These are phyloP conservation scores for Camellia lanceoleosa DNA, from an alignment of 148 eudicot species.

Conservation along the genomic window DNA sequence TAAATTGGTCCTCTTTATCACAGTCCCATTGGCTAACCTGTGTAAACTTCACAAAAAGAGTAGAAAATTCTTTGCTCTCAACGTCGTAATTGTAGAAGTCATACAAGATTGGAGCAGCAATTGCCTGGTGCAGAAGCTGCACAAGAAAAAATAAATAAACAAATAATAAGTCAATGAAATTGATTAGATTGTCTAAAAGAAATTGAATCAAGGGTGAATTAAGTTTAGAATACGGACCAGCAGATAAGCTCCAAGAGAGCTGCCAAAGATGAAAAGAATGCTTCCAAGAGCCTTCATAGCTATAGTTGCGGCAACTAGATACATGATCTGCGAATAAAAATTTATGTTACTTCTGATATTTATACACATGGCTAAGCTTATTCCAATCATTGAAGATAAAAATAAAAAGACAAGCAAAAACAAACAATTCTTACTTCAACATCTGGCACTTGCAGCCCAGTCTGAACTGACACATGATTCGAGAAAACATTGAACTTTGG, in stretches of 20 bases:
- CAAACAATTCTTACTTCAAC: conserved; percentile 46
- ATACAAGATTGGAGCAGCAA: conserved; percentile 68
- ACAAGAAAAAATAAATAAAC: not conserved
- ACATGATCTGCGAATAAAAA: conserved; percentile 48
- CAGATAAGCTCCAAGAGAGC: conserved; percentile 75
- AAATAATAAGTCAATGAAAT: not conserved
- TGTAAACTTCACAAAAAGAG: conserved; percentile 68
- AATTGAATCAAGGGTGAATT: not conserved
- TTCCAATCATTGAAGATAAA: not conserved
- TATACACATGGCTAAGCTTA: not conserved
- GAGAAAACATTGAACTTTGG: conserved; percentile 65
- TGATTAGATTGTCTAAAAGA: not conserved
- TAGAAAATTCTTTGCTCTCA: conserved; percentile 62
- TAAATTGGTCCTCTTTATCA: too few species aligned
- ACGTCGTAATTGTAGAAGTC: conserved; percentile 93
- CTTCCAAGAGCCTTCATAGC: conserved; percentile 77
- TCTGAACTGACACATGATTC: conserved; percentile 50
- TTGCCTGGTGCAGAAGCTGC: conserved; percentile 76
- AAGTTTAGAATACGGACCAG: conserved; percentile 40
- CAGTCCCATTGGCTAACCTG: conserved; percentile 42
- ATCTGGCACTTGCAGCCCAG: conserved; percentile 63
- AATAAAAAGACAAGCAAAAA: not conserved
- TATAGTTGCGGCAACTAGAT: conserved; percentile 62
- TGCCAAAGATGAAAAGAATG: conserved; percentile 72
- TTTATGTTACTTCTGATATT: not conserved